phyloP scores from a whole-genome alignment of 2,329 filamentous ascomycete species.

The Zopfia rhizophila region DNA sequence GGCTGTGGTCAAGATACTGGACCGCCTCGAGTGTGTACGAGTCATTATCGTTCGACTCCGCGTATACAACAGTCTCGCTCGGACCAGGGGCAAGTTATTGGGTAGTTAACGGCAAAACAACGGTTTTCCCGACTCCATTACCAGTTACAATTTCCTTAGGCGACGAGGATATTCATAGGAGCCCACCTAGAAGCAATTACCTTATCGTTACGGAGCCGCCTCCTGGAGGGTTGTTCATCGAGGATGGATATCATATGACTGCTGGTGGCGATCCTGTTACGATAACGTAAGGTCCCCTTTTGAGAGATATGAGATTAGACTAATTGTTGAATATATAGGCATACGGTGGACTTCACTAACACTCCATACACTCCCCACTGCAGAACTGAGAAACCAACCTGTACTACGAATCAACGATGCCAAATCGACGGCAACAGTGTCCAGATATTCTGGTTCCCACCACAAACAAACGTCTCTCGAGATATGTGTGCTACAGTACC shows the following conservation, averaged over 20 bases:
- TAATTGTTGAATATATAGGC: not conserved
- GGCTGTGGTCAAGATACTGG: slow-evolving; percentile 26
- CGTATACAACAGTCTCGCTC: slow-evolving; percentile 23
- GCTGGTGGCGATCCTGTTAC: slow-evolving; percentile 24
- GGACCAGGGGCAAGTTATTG: slow-evolving; percentile 21
- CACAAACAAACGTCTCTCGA: slow-evolving; percentile 22
- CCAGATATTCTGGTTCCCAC: slow-evolving; percentile 29
- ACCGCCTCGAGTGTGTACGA: slow-evolving; percentile 26
- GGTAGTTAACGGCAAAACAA: slow-evolving; percentile 23
- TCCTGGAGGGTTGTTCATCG: slow-evolving; percentile 21
- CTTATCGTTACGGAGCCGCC: slow-evolving; percentile 22
- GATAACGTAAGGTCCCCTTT: slow-evolving; percentile 12
- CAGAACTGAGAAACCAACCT: slow-evolving; percentile 27
- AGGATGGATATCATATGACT: slow-evolving; percentile 24
- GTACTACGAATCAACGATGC: slow-evolving; percentile 23
- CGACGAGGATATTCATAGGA: slow-evolving; percentile 19
- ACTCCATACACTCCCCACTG: slow-evolving; percentile 30
- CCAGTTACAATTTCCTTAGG: slow-evolving; percentile 22
- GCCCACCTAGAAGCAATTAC: slow-evolving; percentile 10
- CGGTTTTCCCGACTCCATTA: slow-evolving; percentile 21
- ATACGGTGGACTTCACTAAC: slow-evolving; percentile 21
- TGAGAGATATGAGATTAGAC: not conserved
- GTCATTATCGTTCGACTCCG: slow-evolving; percentile 19
- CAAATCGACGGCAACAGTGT: slow-evolving; percentile 25
- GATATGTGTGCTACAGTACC: slow-evolving; percentile 28